Percentiles rank a stretch among this genome's conserved stretches.
phyloP scores from a whole-genome alignment of 1,284 basidiomycete species.

The Omphalotus olearius region DNA sequence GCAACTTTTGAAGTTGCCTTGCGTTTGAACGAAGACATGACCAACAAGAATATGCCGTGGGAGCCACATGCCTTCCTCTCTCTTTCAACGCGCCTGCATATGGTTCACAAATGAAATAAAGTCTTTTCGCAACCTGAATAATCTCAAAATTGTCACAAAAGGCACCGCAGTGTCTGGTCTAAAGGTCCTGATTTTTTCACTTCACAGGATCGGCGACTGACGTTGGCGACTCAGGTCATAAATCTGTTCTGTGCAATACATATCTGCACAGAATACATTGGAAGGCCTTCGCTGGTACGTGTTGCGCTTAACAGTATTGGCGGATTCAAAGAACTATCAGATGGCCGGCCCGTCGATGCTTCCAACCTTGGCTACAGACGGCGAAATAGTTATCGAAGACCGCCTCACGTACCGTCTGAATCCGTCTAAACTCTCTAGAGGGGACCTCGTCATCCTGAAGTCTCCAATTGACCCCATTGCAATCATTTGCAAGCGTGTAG shows the following conservation, averaged over 20 bases:
- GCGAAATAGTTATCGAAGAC: slow-evolving; percentile 63
- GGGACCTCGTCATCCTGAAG: slow-evolving; percentile 78
- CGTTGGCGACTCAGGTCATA: slow-evolving; percentile 31
- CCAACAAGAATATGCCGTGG: too few relatives aligned
- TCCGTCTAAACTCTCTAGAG: slow-evolving; percentile 56
- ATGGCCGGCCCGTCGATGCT: slow-evolving; percentile 84
- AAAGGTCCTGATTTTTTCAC: slow-evolving; percentile 22
- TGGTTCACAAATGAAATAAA: slow-evolving; percentile 4
- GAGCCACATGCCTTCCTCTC: not conserved
- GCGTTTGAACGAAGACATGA: slow-evolving; percentile 86
- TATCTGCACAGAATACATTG: slow-evolving; percentile 57
- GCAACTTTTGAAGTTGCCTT: slow-evolving; percentile 41
- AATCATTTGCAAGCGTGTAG: slow-evolving; percentile 85
- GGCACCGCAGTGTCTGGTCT: slow-evolving; percentile 15
- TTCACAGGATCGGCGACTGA: not conserved
- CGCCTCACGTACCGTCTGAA: slow-evolving; percentile 52
- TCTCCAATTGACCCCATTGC: slow-evolving; percentile 72
- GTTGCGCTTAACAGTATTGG: slow-evolving; percentile 8
- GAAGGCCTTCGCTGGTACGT: slow-evolving; percentile 46
- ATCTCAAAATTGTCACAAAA: not conserved
- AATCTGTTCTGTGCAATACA: slow-evolving; percentile 54
- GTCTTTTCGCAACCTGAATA: not conserved
- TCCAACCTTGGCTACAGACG: slow-evolving; percentile 64
- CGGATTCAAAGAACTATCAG: slow-evolving; percentile 24
- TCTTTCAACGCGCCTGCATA: not conserved